Percentiles rank a stretch among this genome's conserved stretches.
Evolutionary conservation across 192 early-diverging fungal species (phyloP).

Genomic region (Coemansia sp.): DNA sequence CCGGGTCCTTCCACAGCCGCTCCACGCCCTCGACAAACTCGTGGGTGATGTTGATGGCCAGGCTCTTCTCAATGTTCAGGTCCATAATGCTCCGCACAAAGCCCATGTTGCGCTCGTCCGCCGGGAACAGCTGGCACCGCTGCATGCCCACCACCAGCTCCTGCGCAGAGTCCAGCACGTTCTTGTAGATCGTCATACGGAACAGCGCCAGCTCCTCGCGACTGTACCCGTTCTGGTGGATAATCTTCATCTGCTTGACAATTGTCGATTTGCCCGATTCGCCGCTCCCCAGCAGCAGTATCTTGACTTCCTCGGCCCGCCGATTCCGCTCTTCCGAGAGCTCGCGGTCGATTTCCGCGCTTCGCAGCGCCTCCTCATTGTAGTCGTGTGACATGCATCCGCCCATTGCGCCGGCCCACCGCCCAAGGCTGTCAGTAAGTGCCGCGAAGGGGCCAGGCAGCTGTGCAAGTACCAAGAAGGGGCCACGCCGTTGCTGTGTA

Average conservation of each 20-base stretch:
- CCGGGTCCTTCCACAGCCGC: conserved; percentile 65
- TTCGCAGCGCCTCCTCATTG: conserved; percentile 42
- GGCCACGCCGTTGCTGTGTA: too few relatives aligned
- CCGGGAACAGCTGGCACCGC: conserved; percentile 55
- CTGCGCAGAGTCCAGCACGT: conserved; percentile 78
- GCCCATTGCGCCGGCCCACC: too few relatives aligned
- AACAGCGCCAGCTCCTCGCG: conserved; percentile 69
- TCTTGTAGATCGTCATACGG: conserved; percentile 78
- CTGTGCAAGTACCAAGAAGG: too few relatives aligned
- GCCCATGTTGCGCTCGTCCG: conserved; percentile 48
- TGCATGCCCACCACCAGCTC: conserved; percentile 66
- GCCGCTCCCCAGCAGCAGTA: conserved; percentile 65
- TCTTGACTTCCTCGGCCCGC: conserved; percentile 51
- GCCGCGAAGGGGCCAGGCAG: too few relatives aligned
- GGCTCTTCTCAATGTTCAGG: conserved; percentile 52
- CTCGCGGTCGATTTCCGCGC: conserved; percentile 54
- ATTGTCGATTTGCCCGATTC: conserved; percentile 96
- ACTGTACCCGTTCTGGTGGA: conserved; percentile 87
- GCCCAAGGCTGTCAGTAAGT: too few relatives aligned
- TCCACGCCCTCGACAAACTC: conserved; percentile 69
- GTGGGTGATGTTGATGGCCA: conserved; percentile 53
- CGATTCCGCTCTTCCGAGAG: conserved; percentile 51
- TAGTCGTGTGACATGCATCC: conserved; percentile 52
- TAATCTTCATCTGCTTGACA: conserved; percentile 97
- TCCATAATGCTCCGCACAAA: conserved; percentile 35